Conservation (phyloP, 2,329 filamentous ascomycete species). For the Beauveria caledonica region DNA sequence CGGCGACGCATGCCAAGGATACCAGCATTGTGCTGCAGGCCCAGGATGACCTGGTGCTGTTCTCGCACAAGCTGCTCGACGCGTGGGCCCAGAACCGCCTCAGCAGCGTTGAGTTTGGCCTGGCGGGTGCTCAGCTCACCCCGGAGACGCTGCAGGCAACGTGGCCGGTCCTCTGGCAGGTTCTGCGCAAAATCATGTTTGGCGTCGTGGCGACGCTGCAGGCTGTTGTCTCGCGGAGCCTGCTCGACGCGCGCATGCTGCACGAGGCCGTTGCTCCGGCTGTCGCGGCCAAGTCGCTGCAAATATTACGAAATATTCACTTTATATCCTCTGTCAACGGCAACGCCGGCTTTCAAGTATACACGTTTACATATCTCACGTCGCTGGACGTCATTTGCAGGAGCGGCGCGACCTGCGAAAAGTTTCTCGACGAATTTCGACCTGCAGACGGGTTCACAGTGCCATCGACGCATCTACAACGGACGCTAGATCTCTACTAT, state of each 20-base stretch:
- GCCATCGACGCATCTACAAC: conserved; percentile 40
- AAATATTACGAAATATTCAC: conserved; percentile 66
- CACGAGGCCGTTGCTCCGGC: conserved; percentile 44
- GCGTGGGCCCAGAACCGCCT: conserved; percentile 71
- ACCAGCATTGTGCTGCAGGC: conserved; percentile 37
- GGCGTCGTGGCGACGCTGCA: conserved; percentile 67
- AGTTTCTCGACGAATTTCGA: conserved; percentile 58
- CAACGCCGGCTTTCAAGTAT: conserved; percentile 69
- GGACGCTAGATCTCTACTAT: conserved; percentile 78
- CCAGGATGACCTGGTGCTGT: conserved; percentile 57
- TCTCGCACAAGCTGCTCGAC: conserved; percentile 56
- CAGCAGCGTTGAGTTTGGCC: conserved; percentile 60
- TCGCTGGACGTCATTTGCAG: conserved; percentile 73
- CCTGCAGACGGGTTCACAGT: conserved; percentile 27
- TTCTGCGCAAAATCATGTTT: conserved; percentile 70
- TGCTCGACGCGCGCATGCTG: conserved; percentile 42
- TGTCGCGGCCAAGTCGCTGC: conserved; percentile 63
- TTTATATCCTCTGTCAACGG: conserved; percentile 73
- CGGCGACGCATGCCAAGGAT: conserved; percentile 47
- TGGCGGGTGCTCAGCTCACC: conserved; percentile 56
- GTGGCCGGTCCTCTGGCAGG: conserved; percentile 63
- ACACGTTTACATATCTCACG: conserved; percentile 74
- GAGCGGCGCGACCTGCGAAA: conserved; percentile 56
- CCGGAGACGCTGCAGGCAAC: conserved; percentile 58
- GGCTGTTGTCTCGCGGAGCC: conserved; percentile 57